Evolutionary conservation across 2,329 filamentous ascomycete genomes (phyloP), one percentile per base, ranked within the genome.

Genomic region (Taxawa tesnikishii): DNA sequence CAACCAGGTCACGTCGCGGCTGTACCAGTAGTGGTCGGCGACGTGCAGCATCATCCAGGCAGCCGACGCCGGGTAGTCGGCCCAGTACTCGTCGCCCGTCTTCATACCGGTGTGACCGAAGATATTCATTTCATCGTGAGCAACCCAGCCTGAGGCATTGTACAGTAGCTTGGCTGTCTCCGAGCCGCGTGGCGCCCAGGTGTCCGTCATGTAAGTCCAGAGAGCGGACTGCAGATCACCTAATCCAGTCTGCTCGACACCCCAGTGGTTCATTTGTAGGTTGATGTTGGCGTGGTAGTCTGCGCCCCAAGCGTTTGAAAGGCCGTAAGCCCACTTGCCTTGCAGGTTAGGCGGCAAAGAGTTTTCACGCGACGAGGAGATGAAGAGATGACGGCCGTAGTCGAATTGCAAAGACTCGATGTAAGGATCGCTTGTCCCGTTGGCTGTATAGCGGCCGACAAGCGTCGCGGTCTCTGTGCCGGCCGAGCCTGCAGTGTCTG

Each of bases 31-130:
- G 42, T 68, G 60, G 36, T 75, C 69, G 50, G 61, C 68, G 2
- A 75, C 64, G 39, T 75, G 68, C 37, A 70, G 65, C 59, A 71
- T 72, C 55, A 74, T 64, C 72, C 71, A 76, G 1, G 68, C 67
- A 2, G 64, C 61, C 0, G 65, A 56, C 0, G 60, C 63, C 16
- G 63, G 58, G 40, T 66, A 59, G 28, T 58, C 48, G 1, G 55
- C 59, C 46, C 62, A 62, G 21, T 54, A 47, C 18, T 59, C 60
- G 14, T 56, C 52, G 6, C 44, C 43, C 28, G 58, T 56, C 28
- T 66, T 64, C 43, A 68, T 65, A 0, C 50, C 67, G 0, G 69
- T 71, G 36, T 71, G 63, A 0, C 70, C 71, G 40, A 71, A 75
- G 2, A 70, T 66, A 40, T 75, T 74, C 39, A 71, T 65, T 43